Conservation (phyloP, 441 rosid species). For the Pelargonium myrrhifolium region DNA sequence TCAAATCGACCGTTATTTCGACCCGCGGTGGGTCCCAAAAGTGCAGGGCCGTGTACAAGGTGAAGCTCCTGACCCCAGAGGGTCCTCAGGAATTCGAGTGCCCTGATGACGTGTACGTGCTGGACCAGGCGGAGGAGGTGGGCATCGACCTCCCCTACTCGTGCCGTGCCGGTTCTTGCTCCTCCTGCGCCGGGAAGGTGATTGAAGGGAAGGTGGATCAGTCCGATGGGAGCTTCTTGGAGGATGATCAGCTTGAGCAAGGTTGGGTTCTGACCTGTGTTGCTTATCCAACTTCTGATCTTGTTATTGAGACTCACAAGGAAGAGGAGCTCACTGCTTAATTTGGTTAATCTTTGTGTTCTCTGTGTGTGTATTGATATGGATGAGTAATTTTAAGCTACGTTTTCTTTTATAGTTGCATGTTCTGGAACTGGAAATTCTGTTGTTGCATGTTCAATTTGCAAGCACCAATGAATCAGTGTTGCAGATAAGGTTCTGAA, state of each 20-base stretch:
- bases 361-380: not conserved
- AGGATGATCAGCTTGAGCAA: slow-evolving; percentile 49
- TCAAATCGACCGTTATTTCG: slow-evolving; percentile 26
- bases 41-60: slow-evolving; percentile 67
- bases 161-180: slow-evolving; percentile 91
- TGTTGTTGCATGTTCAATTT: too few species aligned
- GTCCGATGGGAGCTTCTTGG: slow-evolving; percentile 75
- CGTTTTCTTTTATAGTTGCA: too few species aligned
- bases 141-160: slow-evolving; percentile 89
- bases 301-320: slow-evolving; percentile 76
- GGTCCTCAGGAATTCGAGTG: slow-evolving; percentile 45
- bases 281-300: slow-evolving; percentile 53
- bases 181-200: slow-evolving; percentile 72
- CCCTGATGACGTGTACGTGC: slow-evolving; percentile 51
- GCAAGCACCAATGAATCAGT: too few species aligned
- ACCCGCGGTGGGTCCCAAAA: slow-evolving; percentile 46
- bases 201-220: slow-evolving; percentile 52
- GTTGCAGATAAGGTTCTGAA: too few species aligned
- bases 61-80: slow-evolving; percentile 64
- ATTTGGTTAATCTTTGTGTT: too few species aligned
- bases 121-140: slow-evolving; percentile 56
- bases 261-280: slow-evolving; percentile 87
- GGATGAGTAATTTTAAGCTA: too few species aligned
- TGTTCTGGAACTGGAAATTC: too few species aligned
- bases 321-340: slow-evolving; percentile 62